Evolutionary conservation across 1,284 basidiomycete genomes (phyloP), one percentile per base, ranked within the genome.

Genomic region (Phenoliferia sp.): DNA sequence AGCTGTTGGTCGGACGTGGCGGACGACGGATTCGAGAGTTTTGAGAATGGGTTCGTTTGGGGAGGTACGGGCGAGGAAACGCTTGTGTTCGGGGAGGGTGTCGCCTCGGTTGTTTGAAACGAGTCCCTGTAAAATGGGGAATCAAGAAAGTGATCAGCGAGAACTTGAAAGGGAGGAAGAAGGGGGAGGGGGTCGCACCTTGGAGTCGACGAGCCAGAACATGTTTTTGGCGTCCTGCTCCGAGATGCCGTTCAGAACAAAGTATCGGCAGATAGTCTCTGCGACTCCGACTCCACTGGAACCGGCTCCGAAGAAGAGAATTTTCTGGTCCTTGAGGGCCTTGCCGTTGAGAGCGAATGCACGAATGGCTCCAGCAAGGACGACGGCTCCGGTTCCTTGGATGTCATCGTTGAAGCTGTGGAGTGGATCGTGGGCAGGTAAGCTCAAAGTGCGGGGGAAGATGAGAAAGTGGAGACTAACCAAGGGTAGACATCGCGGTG

Each of bases 291-390:
- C 89, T 67, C 90, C 91, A 5, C 90, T 90, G 19, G 89, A 90
- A 19, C 92, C 92, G 3, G 92, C 90, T 29, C 92, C 92, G 59
- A 92, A 88, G 85, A 96, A 95, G 56, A 96, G 86, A 73, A 96
- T 92, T 66, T 87, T 86, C 77, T 96, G 94, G 61, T 89, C 87
- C 62, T 82, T 82, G 33, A 93, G 81, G 19, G 88, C 84, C 32
- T 81, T 81, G 3, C 88, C 88, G 29, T 89, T 85, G 50, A 92
- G 83, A 72, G 87, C 87, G 50, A 93, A 92, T 32, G 94, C 94
- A 74, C 92, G 92, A 75, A 94, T 80, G 82, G 96, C 90, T 16
- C 94, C 94, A 50, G 88, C 90, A 56, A 97, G 86, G 58, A 96
- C 90, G 73, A 97, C 94, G 39, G 90, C 90, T 32, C 92, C 92